Evolutionary conservation across 345 rosid species (phyloP), one percentile per base, ranked within the genome.

Genomic region (Aquilaria malaccensis): DNA sequence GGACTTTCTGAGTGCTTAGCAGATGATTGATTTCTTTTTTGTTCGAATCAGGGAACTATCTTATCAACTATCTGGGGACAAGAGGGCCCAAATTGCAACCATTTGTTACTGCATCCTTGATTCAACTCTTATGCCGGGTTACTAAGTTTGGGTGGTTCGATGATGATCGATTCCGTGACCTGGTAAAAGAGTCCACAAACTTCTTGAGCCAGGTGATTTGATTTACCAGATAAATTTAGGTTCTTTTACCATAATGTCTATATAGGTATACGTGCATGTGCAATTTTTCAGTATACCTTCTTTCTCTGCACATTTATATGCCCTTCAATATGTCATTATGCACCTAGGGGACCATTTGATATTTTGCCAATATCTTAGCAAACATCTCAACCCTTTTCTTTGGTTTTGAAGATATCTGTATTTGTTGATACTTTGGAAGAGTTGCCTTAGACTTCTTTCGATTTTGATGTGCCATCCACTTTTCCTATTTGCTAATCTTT

Each of bases 91-190:
- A 88, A 62, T 65, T 95, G 81, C 91, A 87, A 74, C 66, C 87
- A 14, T 95, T 88, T 71, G 99, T 95, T 41, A 85, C 77, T 46
- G 76, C 93, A 9, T 95, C 99, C 30, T 75, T 95, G 70, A 85
- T 95, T 71, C 97, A 85, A 74, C 91, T 95, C 62, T 69, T 95
- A 65, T 91, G 95, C 56, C 85, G 99, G 55, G 81, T 95, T 68
- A 91, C 97, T 12, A 95, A 95, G 81, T 95, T 91, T 71, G 97
- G 99, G 60, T 95, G 99, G 99, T 85, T 91, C 59, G 99, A 95
- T 70, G 98, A 95, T 79, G 98, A 95, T 70, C 81, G 82, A 65
- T 95, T 95, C 72, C 83, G 87, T 10, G 98, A 91, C 1, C 78
- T 86, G 60, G 96, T 95, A 49, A 81, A 81, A 70, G 99, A 95